Conservation (phyloP, 805 yeast genomes). For the Candida maris region DNA sequence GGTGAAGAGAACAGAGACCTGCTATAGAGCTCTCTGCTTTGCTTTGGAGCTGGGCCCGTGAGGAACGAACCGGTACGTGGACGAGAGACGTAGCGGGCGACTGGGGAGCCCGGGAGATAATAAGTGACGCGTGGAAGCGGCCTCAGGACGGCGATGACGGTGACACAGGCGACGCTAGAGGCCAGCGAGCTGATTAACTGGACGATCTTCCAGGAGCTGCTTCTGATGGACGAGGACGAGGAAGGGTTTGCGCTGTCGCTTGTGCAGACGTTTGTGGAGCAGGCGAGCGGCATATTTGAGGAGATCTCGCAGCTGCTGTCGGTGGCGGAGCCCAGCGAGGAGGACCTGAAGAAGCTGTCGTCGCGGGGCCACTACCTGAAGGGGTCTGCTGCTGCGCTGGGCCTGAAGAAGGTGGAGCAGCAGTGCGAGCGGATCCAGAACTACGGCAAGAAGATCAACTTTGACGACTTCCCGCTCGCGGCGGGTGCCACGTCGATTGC, state of each 20-base stretch:
- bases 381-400: conserved; percentile 94
- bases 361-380: conserved; percentile 87
- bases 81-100: too few species aligned
- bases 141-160: conserved; percentile 11
- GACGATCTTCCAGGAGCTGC: conserved; percentile 81
- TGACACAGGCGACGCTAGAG: conserved; percentile 31
- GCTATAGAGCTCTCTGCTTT: too few species aligned
- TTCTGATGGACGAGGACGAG: conserved; percentile 95
- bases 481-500: conserved; percentile 31
- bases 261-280: conserved; percentile 82
- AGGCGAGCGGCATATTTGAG: conserved; percentile 74
- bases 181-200: conserved; percentile 75
- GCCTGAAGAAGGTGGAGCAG: conserved; percentile 73
- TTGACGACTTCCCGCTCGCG: conserved; percentile 25
- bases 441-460: conserved; percentile 54
- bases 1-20: too few species aligned
- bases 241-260: conserved; percentile 81
- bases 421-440: conserved; percentile 94
- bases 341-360: conserved; percentile 56
- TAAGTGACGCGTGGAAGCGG: not conserved
- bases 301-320: conserved; percentile 60
- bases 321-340: conserved; percentile 25
- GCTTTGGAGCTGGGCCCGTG: too few species aligned
- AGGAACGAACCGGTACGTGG: too few species aligned
- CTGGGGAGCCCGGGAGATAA: too few species aligned